phyloP scores from a whole-genome alignment of 257 asterid species.

The Ligustrum vulgare region DNA sequence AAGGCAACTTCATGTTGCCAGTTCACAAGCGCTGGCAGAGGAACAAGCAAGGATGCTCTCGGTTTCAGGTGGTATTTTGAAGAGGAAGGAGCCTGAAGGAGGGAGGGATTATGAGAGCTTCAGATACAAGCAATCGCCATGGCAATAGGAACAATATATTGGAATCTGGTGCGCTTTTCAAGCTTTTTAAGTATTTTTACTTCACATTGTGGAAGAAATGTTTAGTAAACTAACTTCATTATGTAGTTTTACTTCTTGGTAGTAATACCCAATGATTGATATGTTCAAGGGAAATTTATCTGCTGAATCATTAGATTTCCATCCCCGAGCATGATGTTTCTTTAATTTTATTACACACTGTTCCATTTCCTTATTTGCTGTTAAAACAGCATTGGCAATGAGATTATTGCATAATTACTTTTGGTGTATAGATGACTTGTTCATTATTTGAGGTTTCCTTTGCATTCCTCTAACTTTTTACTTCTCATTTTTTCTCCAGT shows the following conservation, averaged over 20 bases:
- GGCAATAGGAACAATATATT: conserved; percentile 38
- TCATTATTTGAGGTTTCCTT: neutral
- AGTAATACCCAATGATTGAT: neutral
- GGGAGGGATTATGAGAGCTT: conserved; percentile 57
- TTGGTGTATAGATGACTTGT: neutral
- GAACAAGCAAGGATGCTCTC: conserved; percentile 57
- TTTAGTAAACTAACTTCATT: neutral
- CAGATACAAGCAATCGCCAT: conserved; percentile 59
- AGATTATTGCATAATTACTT: neutral
- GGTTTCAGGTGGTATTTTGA: conserved; percentile 48
- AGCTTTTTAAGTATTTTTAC: neutral
- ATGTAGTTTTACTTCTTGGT: neutral
- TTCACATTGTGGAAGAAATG: neutral
- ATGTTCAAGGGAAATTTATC: neutral
- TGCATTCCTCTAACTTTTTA: neutral
- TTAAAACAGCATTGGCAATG: neutral
- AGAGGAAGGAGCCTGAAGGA: conserved; percentile 70
- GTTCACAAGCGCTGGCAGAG: conserved; percentile 50
- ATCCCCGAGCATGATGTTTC: neutral
- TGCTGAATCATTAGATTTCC: neutral
- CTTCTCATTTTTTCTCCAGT: neutral
- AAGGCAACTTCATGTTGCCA: conserved; percentile 45
- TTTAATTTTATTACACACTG: neutral
- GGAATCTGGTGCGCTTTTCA: neutral
- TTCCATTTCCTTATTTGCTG: neutral